Evolutionary conservation across 2,329 filamentous ascomycete species (phyloP), one percentile per base, ranked within the genome.

Genomic region (Aaosphaeria arxii): DNA sequence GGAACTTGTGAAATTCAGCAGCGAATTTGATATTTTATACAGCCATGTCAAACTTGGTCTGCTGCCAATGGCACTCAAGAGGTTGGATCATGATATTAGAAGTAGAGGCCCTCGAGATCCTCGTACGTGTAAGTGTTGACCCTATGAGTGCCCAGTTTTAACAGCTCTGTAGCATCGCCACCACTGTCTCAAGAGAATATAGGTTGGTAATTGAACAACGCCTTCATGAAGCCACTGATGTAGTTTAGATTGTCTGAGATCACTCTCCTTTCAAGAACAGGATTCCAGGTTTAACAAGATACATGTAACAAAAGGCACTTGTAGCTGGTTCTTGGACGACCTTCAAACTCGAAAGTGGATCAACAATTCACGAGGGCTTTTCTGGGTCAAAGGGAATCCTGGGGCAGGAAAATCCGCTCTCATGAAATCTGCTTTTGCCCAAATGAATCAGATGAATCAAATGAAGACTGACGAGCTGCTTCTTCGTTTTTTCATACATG

Each of bases 181-280:
- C 33, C 33, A 40, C 24, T 40, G 3, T 40, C 39, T 13, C 9
- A 40, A 11, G 39, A 11, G 17, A 40, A 4, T 40, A 9, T 40
- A 13, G 39, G 39, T 40, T 40, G 2, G 39, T 40, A 17, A 9
- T 28, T n/a, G 7, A 11, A 13, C 7, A 11, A 11, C 17, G 7
- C 39, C 39, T 11, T 28, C 24, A 40, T n/a, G 39, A n/a, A 9
- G 24, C 24, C 17, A 40, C 24, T 40, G 24, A 40, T 28, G 24
- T 28, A 28, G 11, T 17, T 7, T 36, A 50, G 48, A 50, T 11
- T 50, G 48, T 41, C 40, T 50, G 7, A 17, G 30, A 35, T 50
- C 45, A 35, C 48, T 50, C 11, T 43, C 44, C 11, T 50, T 50
- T 31, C 44, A 13, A 40, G 48, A 50, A 44, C 45, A 50, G 30